phyloP scores from a whole-genome alignment of 1,139 yeast genomes.

The Debaryomyces robertsiae region DNA sequence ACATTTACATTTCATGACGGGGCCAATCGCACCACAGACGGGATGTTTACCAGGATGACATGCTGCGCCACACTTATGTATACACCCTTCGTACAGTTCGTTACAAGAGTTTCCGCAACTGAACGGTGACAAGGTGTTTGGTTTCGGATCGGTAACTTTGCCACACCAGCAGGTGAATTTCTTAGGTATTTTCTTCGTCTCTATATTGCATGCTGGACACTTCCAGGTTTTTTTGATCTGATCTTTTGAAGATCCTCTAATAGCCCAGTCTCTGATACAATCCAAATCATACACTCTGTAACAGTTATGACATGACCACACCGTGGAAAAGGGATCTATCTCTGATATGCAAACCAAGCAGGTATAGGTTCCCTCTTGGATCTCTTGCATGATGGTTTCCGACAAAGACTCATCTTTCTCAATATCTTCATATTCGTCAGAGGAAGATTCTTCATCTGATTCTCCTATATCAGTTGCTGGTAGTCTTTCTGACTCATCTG shows the following conservation, averaged over 20 bases:
- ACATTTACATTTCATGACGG: slow-evolving; percentile 70
- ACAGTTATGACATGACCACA: slow-evolving; percentile 78
- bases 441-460: slow-evolving; percentile 2
- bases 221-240: slow-evolving; percentile 61
- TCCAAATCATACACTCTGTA: slow-evolving; percentile 78
- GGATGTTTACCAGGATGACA: slow-evolving; percentile 95
- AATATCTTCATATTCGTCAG: slow-evolving; percentile 14
- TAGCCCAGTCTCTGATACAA: slow-evolving; percentile 84
- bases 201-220: slow-evolving; percentile 82
- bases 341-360: slow-evolving; percentile 88
- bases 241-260: slow-evolving; percentile 68
- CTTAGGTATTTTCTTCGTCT: slow-evolving; percentile 54
- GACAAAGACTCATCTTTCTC: slow-evolving; percentile 33
- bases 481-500: slow-evolving; percentile 1
- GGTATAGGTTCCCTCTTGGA: slow-evolving; percentile 66
- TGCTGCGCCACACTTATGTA: slow-evolving; percentile 71
- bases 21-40: slow-evolving; percentile 76
- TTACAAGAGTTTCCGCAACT: slow-evolving; percentile 89
- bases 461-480: slow-evolving; percentile 1
- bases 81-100: slow-evolving; percentile 55
- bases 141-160: slow-evolving; percentile 65
- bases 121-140: slow-evolving; percentile 69
- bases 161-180: slow-evolving; percentile 92
- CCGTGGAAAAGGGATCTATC: slow-evolving; percentile 61
- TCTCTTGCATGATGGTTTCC: slow-evolving; percentile 51